Conservation (phyloP, 371 early-diverging fungal species). For the Zychaea mexicana region DNA sequence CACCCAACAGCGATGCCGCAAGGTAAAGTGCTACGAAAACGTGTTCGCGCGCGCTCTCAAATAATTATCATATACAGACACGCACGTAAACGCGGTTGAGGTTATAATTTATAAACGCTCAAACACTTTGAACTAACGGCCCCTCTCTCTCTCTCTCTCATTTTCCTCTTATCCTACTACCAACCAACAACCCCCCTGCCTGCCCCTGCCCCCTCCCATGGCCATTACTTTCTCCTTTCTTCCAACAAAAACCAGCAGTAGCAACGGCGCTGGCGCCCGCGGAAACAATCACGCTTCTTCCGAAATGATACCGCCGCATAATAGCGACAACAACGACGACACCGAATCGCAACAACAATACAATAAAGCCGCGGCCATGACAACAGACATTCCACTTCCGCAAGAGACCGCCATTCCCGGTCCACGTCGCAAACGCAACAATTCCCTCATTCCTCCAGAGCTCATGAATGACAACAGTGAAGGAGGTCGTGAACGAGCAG, state of each 20-base stretch:
- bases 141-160: not conserved
- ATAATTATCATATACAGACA: no score
- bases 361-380: constrained; percentile 13
- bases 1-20: not conserved
- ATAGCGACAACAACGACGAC: not conserved
- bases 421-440: constrained; percentile 40
- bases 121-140: not conserved
- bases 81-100: no score
- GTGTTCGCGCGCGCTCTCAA: no score
- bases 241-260: not conserved
- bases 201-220: no score
- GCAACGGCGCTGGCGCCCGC: not conserved
- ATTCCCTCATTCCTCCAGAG: constrained; percentile 42
- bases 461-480: constrained; percentile 40
- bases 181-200: no score
- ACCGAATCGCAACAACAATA: constrained; percentile 7
- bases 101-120: no score
- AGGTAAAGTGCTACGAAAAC: constrained; percentile 6
- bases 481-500: constrained; percentile 47
- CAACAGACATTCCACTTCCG: constrained; percentile 22
- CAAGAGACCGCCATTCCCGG: constrained; percentile 30
- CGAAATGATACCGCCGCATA: not conserved
- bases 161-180: not conserved
- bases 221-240: no score
- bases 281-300: not conserved